These are phyloP conservation scores for Xerocomus brunneocitrinus DNA, from an alignment of 768 basidiomycete species.

Conservation along the genomic window DNA sequence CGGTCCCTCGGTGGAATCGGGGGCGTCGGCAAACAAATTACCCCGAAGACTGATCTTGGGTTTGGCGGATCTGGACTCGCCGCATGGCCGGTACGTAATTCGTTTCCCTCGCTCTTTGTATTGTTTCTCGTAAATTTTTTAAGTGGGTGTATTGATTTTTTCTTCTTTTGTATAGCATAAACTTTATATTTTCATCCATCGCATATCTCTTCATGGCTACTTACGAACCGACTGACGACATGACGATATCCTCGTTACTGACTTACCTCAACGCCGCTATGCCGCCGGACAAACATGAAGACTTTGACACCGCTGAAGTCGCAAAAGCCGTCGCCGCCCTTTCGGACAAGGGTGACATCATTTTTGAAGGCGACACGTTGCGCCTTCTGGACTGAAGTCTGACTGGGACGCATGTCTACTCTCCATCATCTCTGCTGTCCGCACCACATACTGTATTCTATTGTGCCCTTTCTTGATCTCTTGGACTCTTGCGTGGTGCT, in stretches of 20 bases:
- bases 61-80: constrained; percentile 57
- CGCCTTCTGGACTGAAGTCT: constrained; percentile 23
- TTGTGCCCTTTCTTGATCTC: constrained; percentile 18
- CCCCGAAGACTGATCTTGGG: constrained; percentile 25
- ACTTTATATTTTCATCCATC: constrained; percentile 59
- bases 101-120: neutral
- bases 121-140: constrained; percentile 1
- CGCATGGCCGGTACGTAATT: constrained; percentile 53
- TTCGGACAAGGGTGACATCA: constrained; percentile 44
- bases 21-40: constrained; percentile 16
- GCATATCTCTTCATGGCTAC: constrained; percentile 64
- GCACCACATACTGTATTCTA: constrained; percentile 12
- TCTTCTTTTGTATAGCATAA: constrained; percentile 35
- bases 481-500: constrained; percentile 13
- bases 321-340: constrained; percentile 43
- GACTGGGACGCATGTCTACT: too few relatives aligned
- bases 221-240: constrained; percentile 60
- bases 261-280: constrained; percentile 73
- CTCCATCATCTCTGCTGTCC: neutral
- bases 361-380: constrained; percentile 48
- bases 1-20: constrained; percentile 13
- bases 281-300: constrained; percentile 75
- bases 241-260: constrained; percentile 64
- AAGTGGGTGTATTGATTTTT: constrained; percentile 7
- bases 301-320: constrained; percentile 75